Evolutionary conservation across 768 basidiomycete genomes (phyloP).

Genomic region (Guyanaporus albipodus): DNA sequence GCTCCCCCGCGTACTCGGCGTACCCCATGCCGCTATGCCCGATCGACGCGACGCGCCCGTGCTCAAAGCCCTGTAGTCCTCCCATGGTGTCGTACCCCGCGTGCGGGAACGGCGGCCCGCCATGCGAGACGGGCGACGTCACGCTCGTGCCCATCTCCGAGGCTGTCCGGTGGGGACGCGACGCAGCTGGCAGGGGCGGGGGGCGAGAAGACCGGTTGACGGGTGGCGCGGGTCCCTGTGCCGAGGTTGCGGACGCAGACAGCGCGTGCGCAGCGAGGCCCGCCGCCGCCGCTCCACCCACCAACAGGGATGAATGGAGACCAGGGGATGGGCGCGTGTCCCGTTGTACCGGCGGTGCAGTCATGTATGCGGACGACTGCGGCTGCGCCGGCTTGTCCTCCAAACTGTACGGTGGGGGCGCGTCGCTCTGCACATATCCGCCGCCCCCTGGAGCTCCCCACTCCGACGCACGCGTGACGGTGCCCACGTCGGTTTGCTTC

Average conservation of each 20-base stretch:
- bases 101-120: too few relatives aligned
- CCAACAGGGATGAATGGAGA: not conserved
- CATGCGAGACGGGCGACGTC: too few relatives aligned
- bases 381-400: conserved; percentile 25
- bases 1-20: too few relatives aligned
- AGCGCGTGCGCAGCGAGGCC: not conserved
- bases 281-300: not conserved
- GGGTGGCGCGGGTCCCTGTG: too few relatives aligned
- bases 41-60: not conserved
- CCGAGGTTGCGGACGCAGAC: not conserved
- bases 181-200: not conserved
- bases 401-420: conserved; percentile 67
- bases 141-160: too few relatives aligned
- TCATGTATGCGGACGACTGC: not conserved
- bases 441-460: not conserved
- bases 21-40: not conserved
- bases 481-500: too few relatives aligned
- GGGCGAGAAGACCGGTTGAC: conserved; percentile 16
- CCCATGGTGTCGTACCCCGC: too few relatives aligned
- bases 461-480: too few relatives aligned
- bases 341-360: not conserved
- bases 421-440: conserved; percentile 41
- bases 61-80: too few relatives aligned
- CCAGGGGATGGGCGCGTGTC: conserved; percentile 10
- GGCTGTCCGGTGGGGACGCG: not conserved